Conservation (phyloP, 2,329 filamentous ascomycete species). For the Curvularia verruculosa region DNA sequence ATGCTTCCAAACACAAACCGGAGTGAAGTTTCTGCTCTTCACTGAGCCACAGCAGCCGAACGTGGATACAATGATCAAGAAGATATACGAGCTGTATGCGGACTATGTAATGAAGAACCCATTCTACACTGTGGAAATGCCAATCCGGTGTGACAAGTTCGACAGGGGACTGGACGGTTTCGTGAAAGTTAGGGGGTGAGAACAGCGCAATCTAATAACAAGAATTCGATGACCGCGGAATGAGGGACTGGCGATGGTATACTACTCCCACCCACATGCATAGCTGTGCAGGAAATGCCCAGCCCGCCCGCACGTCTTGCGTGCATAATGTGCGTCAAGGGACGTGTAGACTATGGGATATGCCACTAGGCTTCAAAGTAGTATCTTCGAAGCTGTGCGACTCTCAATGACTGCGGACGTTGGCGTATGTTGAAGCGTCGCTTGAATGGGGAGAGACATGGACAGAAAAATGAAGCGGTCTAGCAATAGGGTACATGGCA, state of each 20-base stretch:
- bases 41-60: slow-evolving; percentile 89
- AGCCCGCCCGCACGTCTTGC: background rate
- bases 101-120: slow-evolving; percentile 99
- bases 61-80: slow-evolving; percentile 80
- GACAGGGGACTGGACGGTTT: slow-evolving; percentile 84
- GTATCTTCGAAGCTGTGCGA: background rate
- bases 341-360: background rate
- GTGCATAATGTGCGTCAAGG: background rate
- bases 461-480: background rate
- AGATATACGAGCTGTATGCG: slow-evolving; percentile 91
- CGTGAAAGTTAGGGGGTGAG: slow-evolving; percentile 62
- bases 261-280: background rate
- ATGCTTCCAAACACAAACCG: slow-evolving; percentile 93
- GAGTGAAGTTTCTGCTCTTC: slow-evolving; percentile 94
- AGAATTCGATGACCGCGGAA: background rate
- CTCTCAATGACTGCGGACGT: background rate
- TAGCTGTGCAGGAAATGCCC: background rate
- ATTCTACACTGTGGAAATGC: slow-evolving; percentile 98
- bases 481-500: background rate
- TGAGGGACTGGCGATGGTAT: background rate
- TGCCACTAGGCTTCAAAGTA: background rate
- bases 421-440: background rate
- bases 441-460: background rate
- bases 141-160: slow-evolving; percentile 92
- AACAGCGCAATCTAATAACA: background rate